Conservation (phyloP, 2,329 filamentous ascomycete genomes). For the Davidsoniella neocaledoniae region DNA sequence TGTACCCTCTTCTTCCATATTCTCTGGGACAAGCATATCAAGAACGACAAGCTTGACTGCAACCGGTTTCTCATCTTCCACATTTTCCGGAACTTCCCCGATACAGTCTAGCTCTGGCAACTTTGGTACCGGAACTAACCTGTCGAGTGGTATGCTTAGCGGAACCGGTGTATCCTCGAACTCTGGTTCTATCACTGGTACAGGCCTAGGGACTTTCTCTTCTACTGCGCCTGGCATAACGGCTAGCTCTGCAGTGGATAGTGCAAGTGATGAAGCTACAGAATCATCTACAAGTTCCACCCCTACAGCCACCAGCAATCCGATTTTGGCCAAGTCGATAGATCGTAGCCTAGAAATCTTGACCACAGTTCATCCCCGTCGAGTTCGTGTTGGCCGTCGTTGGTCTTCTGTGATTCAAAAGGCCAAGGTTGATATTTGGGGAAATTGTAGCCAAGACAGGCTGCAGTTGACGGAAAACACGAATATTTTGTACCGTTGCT, state of each 20-base stretch:
- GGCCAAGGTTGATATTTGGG: slow-evolving; percentile 9
- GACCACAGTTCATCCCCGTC: slow-evolving; percentile 5
- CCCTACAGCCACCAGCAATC: neutral
- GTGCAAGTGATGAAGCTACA: neutral
- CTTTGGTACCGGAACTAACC: neutral
- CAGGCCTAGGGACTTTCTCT: too few relatives aligned
- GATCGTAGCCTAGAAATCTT: neutral
- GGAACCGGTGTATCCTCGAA: neutral
- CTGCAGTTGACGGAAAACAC: neutral
- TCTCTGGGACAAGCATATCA: too few relatives aligned
- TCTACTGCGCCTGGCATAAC: too few relatives aligned
- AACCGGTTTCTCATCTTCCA: too few relatives aligned
- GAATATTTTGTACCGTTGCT: slow-evolving; percentile 7
- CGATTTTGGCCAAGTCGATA: neutral
- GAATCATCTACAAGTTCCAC: neutral
- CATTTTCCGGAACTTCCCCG: too few relatives aligned
- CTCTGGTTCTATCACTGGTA: too few relatives aligned
- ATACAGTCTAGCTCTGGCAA: neutral
- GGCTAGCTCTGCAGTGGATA: too few relatives aligned
- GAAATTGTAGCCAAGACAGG: slow-evolving; percentile 3
- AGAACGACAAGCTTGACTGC: too few relatives aligned
- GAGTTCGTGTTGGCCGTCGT: slow-evolving; percentile 1
- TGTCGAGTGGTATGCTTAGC: too few relatives aligned
- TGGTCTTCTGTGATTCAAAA: slow-evolving; percentile 8
- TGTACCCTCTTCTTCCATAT: neutral